Base-by-base conservation (phyloP, 345 rosid species). In the Xanthoceras sorbifolium region DNA sequence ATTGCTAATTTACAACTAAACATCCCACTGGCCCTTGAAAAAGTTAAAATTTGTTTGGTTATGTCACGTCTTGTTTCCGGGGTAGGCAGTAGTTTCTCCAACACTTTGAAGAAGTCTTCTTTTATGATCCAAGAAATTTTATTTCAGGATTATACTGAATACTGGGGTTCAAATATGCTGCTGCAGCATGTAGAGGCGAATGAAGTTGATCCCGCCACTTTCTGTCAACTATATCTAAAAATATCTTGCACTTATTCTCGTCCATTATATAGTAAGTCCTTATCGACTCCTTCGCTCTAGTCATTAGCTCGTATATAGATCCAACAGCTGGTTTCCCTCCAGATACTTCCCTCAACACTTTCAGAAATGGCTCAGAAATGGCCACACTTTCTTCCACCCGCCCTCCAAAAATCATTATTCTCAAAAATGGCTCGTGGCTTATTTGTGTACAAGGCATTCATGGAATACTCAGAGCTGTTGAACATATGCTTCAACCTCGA, bases 201-300 rank as follows among this genome's bases (percentile, higher is more conserved):
- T 89, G 93, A 44, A 92, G 89, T 76, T 94, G 94, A 59, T 89
- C 97, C 82, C 90, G 64, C 95, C 95, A 94, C 79, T 86, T 86
- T 61, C 95, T 78, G 77, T 93, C 95, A 40, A 93, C 93, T 32
- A 92, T 92, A 69, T 91, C 94, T 69, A 87, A 84, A 67, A 93
- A 88, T 4, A 86, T 88, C 88, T 88, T 90, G 77, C 94, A 91
- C 90, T 93, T 93, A 38, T 82, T 84, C 83, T 93, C 97, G 57
- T 92, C 97, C 98, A 93, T 89, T 73, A 93, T 93, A 72, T 89
- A 92, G 84, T 92, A 93, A 25, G 98, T 93, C 81, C 90, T 86
- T 69, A 93, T 88, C 0, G 92, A 92, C 78, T 93, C 98, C 85
- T 92, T 92, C 3, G 95, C 98, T 81, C 84, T 83, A 3, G 90